Percentiles rank a stretch among this genome's conserved stretches.
phyloP scores from a whole-genome alignment of 768 basidiomycete species.

The Russula griseocarnosa region DNA sequence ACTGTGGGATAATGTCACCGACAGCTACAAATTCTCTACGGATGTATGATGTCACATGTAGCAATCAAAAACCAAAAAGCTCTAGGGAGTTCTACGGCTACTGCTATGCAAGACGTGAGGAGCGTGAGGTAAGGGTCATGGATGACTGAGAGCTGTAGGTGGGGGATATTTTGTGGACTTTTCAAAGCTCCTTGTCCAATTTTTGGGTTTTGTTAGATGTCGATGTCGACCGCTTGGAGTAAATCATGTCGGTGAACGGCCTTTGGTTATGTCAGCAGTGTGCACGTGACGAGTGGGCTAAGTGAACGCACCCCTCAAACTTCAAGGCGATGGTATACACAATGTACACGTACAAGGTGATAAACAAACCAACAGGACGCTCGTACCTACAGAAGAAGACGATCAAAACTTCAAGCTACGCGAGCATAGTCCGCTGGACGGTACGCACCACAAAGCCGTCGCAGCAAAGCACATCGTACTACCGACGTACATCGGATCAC shows the following conservation, averaged over 20 bases:
- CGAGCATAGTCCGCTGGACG: neutral
- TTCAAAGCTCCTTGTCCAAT: conserved; percentile 34
- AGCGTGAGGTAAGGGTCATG: neutral
- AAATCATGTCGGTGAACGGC: conserved; percentile 82
- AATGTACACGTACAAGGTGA: conserved; percentile 78
- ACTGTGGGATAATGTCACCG: conserved; percentile 71
- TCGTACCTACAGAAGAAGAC: conserved; percentile 60
- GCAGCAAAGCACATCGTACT: conserved; percentile 88
- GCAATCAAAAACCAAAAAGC: neutral
- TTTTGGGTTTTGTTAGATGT: conserved; percentile 20
- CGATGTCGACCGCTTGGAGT: conserved; percentile 48
- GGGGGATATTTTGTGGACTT: neutral
- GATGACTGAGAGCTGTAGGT: conserved; percentile 18
- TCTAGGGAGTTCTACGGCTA: neutral
- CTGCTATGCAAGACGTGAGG: neutral
- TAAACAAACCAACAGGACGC: conserved; percentile 74
- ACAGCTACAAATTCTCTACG: conserved; percentile 35
- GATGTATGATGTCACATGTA: conserved; percentile 20
- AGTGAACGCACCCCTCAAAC: conserved; percentile 75
- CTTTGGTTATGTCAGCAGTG: conserved; percentile 7
- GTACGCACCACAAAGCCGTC: conserved; percentile 75
- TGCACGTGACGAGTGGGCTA: conserved; percentile 33
- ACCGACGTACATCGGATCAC: conserved; percentile 96
- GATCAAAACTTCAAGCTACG: neutral
- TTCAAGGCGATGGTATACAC: conserved; percentile 79